Base-by-base conservation (phyloP, 192 early-diverging fungal species). In the Podila minutissima region DNA sequence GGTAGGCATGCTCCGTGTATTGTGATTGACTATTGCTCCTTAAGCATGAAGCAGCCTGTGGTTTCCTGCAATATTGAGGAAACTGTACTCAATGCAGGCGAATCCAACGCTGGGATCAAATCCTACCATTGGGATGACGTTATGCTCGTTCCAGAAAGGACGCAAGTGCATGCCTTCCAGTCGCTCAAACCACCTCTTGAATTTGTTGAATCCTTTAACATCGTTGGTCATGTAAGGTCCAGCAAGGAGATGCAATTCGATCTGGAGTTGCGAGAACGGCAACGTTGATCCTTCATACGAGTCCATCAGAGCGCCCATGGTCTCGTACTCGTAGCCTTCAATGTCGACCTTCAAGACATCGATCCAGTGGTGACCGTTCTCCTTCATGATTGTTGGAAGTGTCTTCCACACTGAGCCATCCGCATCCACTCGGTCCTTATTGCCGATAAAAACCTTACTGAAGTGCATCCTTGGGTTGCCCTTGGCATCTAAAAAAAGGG, bases 301-400 rank as follows among this genome's bases (percentile, higher is more conserved):
- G 29, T 33, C 59, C 59, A 61, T 61, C 13, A 63, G 59, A 28
- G 22, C 10, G 31, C 64, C 37, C 50, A 72, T 4, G 26, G 62
- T n/a, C 11, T 33, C 51, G 62, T 64, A 72, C 24, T 72, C 70
- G 19, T 11, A 63, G 0, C 70, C 70, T 58, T 72, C 70, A 1
- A 72, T 55, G 55, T 72, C 70, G 17, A 64, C 35, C 70, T 64
- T 72, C 29, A 72, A 62, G 35, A 72, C 19, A 19, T 64, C 70
- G 11, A 64, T 48, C 62, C 62, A 72, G 3, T 29, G 17, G 20
- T 72, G 70, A 0, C 49, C 60, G 33, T 64, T 37, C 6, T 72
- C 70, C n/a, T 64, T 64, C 70, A 72, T 64, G 35, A 72, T 55
- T 5, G 62, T 64, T 1, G 60, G 19, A 2, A 64, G 50, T 2